Evolutionary conservation across 306 rosid species (phyloP).

Genomic region (Prunus armeniaca): DNA sequence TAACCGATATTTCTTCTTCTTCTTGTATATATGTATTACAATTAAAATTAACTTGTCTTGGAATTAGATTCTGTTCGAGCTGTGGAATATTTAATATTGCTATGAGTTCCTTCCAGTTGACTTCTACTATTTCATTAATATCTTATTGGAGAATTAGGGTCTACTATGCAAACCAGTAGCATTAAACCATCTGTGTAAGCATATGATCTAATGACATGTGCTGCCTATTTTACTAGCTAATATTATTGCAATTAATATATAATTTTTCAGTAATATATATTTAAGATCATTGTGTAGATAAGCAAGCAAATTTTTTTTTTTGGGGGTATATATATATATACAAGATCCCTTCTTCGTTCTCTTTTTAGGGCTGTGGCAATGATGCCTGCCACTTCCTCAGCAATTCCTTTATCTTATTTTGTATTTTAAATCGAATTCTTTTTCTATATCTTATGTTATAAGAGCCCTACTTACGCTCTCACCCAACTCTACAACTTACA

Average conservation of each 20-base stretch:
- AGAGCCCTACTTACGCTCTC: conserved; percentile 9
- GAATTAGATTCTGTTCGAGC: not conserved
- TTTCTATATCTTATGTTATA: conserved; percentile 12
- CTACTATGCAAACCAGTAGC: not conserved
- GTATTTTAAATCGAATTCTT: conserved; percentile 14
- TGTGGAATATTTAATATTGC: not conserved
- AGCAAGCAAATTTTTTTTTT: too few relatives aligned
- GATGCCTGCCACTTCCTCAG: conserved; percentile 47
- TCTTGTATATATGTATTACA: not conserved
- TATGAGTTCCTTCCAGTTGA: not conserved
- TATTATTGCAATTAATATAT: too few relatives aligned
- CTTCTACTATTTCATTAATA: not conserved
- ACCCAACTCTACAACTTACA: conserved; percentile 15
- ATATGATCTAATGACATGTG: not conserved
- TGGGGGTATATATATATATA: too few relatives aligned
- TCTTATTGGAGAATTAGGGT: not conserved
- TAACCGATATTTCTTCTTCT: not conserved
- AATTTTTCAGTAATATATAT: too few relatives aligned
- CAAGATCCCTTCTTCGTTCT: conserved; percentile 7
- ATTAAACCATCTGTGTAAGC: not conserved
- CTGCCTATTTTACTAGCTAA: too few relatives aligned
- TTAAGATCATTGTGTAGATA: too few relatives aligned
- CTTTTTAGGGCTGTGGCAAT: conserved; percentile 46
- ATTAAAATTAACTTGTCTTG: not conserved
- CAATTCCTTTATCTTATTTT: conserved; percentile 31